Evolutionary conservation across 495 filamentous ascomycete genomes (phyloP).

Genomic region (Penicillium angulare): DNA sequence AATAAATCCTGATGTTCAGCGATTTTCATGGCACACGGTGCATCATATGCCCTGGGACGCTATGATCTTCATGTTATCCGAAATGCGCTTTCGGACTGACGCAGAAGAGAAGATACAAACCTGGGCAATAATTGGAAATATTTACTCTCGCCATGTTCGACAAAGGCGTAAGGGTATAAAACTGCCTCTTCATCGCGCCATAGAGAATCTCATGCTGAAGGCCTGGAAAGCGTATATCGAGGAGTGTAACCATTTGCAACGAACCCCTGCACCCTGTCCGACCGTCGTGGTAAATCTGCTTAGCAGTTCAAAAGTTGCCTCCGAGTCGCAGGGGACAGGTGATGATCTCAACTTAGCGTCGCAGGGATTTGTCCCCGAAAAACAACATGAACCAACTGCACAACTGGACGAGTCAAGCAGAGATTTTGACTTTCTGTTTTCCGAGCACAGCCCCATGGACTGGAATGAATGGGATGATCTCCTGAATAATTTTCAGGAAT

Average conservation of each 20-base stretch:
- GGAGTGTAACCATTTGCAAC: constrained; percentile 22
- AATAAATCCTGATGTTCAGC: constrained; percentile 20
- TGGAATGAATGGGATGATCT: constrained; percentile 39
- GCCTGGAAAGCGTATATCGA: constrained; percentile 33
- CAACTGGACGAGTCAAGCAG: constrained; percentile 1
- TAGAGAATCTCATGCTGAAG: constrained; percentile 36
- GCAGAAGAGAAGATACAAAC: constrained; percentile 29
- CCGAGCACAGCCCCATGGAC: constrained; percentile 25
- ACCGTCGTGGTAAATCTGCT: constrained; percentile 14
- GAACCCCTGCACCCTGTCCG: constrained; percentile 25
- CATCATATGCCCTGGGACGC: constrained; percentile 43
- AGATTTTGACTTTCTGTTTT: constrained; percentile 13
- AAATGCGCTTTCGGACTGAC: constrained; percentile 30
- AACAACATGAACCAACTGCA: constrained; percentile 3
- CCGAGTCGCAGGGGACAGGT: neutral
- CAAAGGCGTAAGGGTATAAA: constrained; percentile 17
- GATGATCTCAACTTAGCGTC: neutral
- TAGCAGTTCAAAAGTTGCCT: neutral
- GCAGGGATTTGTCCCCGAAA: constrained; percentile 1
- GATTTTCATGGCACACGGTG: constrained; percentile 36
- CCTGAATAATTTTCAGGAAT: constrained; percentile 29
- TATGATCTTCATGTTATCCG: constrained; percentile 41
- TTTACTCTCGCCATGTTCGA: constrained; percentile 26
- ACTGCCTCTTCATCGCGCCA: constrained; percentile 32
- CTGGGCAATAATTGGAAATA: constrained; percentile 32